These are phyloP conservation scores for Dothideomycetes sp. DNA, from an alignment of 2,329 filamentous ascomycete species.

Conservation along the genomic window DNA sequence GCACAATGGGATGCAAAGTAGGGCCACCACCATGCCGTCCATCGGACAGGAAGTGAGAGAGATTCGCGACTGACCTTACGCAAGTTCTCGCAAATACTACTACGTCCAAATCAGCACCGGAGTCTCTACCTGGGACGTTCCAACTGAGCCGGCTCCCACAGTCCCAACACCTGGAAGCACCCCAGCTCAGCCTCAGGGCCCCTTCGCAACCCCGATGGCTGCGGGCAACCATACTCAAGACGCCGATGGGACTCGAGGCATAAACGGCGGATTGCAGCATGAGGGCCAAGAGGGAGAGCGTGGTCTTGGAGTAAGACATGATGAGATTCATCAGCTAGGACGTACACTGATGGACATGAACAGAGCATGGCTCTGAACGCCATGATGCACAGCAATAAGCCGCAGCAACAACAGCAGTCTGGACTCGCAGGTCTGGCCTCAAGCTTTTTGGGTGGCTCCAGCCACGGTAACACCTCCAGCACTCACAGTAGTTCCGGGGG, in stretches of 20 bases:
- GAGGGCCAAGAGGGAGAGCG: slow-evolving; percentile 16
- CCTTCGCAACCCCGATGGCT: slow-evolving; percentile 21
- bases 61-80: background rate
- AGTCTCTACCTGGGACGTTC: slow-evolving; percentile 29
- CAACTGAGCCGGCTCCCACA: slow-evolving; percentile 26
- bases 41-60: background rate
- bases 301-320: slow-evolving; percentile 13
- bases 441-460: slow-evolving; percentile 20
- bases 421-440: slow-evolving; percentile 20
- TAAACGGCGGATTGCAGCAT: slow-evolving; percentile 11
- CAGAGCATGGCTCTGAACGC: slow-evolving; percentile 17
- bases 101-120: slow-evolving; percentile 31
- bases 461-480: slow-evolving; percentile 6
- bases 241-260: slow-evolving; percentile 14
- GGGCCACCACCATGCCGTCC: slow-evolving; percentile 11
- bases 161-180: slow-evolving; percentile 27
- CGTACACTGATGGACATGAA: background rate
- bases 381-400: slow-evolving; percentile 20
- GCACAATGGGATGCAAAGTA: slow-evolving; percentile 31
- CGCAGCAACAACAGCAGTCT: slow-evolving; percentile 11
- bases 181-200: slow-evolving; percentile 22
- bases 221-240: slow-evolving; percentile 11
- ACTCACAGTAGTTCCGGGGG: background rate
- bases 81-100: slow-evolving; percentile 30
- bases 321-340: background rate